phyloP scores from a whole-genome alignment of 2,329 filamentous ascomycete species.

The Cordyceps pruinosa region DNA sequence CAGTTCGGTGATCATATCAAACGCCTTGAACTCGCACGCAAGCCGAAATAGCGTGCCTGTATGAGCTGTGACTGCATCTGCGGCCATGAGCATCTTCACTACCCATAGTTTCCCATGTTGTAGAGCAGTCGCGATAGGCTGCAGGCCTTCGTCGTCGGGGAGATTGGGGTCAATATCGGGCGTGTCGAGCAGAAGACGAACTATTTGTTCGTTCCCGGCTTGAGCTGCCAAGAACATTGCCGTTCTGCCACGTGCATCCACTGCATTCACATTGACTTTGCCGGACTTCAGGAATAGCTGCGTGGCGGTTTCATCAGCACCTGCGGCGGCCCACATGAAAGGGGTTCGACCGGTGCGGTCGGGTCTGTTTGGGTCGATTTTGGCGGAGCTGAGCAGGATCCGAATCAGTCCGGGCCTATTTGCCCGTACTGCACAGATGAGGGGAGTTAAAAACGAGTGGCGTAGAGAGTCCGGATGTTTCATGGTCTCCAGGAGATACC shows the following conservation, averaged over 20 bases:
- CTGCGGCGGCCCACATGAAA: neutral
- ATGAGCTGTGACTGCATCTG: neutral
- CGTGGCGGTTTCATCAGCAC: too few relatives aligned
- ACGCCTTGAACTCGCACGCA: neutral
- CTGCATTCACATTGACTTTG: neutral
- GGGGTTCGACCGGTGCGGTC: neutral
- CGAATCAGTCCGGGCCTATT: neutral
- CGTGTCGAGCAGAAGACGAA: neutral
- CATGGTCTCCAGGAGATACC: neutral
- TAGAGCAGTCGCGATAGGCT: neutral
- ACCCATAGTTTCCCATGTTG: neutral
- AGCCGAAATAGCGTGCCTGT: neutral
- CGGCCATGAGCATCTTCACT: neutral
- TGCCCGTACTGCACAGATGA: neutral
- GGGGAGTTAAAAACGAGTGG: neutral
- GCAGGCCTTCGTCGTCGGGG: neutral
- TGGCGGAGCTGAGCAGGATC: neutral
- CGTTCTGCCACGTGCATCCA: neutral
- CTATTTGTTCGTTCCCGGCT: neutral
- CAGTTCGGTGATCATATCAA: neutral
- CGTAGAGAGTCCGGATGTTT: neutral
- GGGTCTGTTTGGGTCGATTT: neutral
- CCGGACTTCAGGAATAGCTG: neutral
- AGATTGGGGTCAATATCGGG: neutral
- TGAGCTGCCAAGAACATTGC: neutral